Percentiles rank a stretch among this genome's conserved stretches.
phyloP scores from a whole-genome alignment of 495 filamentous ascomycete genomes.

The Annulohypoxylon bovei region DNA sequence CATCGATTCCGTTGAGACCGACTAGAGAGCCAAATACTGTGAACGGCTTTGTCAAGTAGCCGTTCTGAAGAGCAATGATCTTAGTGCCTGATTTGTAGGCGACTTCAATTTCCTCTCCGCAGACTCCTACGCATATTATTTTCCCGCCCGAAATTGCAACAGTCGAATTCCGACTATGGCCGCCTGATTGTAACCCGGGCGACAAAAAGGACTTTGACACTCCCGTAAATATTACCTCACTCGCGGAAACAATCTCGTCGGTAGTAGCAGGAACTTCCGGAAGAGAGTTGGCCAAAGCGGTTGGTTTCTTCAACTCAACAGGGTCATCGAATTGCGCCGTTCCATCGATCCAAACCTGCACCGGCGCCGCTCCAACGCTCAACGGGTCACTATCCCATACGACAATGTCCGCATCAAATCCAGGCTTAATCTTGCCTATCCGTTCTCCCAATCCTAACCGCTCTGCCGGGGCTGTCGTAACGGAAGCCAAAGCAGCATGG shows the following conservation, averaged over 20 bases:
- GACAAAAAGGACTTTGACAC: slow-evolving; percentile 54
- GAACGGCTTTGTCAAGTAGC: slow-evolving; percentile 64
- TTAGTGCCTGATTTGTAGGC: slow-evolving; percentile 42
- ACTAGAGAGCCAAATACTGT: slow-evolving; percentile 63
- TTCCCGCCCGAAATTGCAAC: slow-evolving; percentile 58
- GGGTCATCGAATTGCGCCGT: slow-evolving; percentile 59
- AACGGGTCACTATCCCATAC: slow-evolving; percentile 74
- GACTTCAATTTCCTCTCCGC: slow-evolving; percentile 48
- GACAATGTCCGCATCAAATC: slow-evolving; percentile 73
- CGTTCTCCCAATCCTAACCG: slow-evolving; percentile 66
- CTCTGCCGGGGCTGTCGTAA: slow-evolving; percentile 70
- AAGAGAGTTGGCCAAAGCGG: slow-evolving; percentile 40
- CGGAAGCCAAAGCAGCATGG: slow-evolving; percentile 67
- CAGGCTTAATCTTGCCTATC: slow-evolving; percentile 68
- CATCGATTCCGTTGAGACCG: slow-evolving; percentile 66
- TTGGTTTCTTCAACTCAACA: slow-evolving; percentile 54
- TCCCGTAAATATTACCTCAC: slow-evolving; percentile 60
- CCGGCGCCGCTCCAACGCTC: slow-evolving; percentile 66
- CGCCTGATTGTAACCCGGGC: not conserved
- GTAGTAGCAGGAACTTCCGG: slow-evolving; percentile 44
- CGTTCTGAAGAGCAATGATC: slow-evolving; percentile 62
- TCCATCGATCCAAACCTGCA: slow-evolving; percentile 74
- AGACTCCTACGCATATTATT: slow-evolving; percentile 60
- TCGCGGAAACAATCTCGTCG: slow-evolving; percentile 47
- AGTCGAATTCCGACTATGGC: slow-evolving; percentile 40